Percentiles rank a stretch among this genome's conserved stretches.
Evolutionary conservation across 1,284 basidiomycete species (phyloP).

Genomic region (Cryptococcus depauperatus): DNA sequence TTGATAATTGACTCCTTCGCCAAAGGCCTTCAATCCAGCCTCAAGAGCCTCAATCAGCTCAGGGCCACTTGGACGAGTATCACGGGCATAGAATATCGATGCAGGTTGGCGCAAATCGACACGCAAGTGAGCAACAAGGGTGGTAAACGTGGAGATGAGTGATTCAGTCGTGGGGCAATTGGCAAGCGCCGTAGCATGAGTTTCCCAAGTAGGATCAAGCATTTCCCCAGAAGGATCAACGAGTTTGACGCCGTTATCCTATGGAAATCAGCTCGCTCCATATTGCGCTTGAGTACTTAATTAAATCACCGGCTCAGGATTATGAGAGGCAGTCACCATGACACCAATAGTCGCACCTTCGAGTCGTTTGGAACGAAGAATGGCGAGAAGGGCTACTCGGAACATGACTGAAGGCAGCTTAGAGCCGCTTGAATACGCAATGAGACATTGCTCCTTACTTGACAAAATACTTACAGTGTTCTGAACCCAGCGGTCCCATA

Average conservation of each 20-base stretch:
- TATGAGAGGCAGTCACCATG: slow-evolving; percentile 99
- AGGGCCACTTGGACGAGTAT: slow-evolving; percentile 86
- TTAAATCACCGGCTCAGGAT: slow-evolving; percentile 73
- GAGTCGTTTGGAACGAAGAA: slow-evolving; percentile 78
- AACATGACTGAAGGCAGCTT: slow-evolving; percentile 88
- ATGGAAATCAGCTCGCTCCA: slow-evolving; percentile 7
- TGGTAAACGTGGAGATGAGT: slow-evolving; percentile 60
- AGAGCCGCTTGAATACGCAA: slow-evolving; percentile 54
- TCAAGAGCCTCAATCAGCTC: slow-evolving; percentile 72
- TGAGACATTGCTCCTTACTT: not conserved
- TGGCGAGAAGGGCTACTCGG: slow-evolving; percentile 84
- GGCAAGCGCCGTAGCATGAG: slow-evolving; percentile 77
- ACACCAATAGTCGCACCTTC: slow-evolving; percentile 89
- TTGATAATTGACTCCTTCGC: slow-evolving; percentile 30
- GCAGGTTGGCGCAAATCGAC: slow-evolving; percentile 74
- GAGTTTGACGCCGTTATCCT: slow-evolving; percentile 99
- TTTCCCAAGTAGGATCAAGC: slow-evolving; percentile 93
- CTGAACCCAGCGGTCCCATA: slow-evolving; percentile 97
- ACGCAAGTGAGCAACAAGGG: slow-evolving; percentile 58
- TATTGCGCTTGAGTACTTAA: not conserved
- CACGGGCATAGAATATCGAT: slow-evolving; percentile 79
- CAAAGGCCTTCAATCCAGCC: slow-evolving; percentile 68
- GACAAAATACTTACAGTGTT: slow-evolving; percentile 60
- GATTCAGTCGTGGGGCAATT: slow-evolving; percentile 70
- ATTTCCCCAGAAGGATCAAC: slow-evolving; percentile 98